Conservation (phyloP, 345 rosid genomes). For the Eucalyptus globulus region DNA sequence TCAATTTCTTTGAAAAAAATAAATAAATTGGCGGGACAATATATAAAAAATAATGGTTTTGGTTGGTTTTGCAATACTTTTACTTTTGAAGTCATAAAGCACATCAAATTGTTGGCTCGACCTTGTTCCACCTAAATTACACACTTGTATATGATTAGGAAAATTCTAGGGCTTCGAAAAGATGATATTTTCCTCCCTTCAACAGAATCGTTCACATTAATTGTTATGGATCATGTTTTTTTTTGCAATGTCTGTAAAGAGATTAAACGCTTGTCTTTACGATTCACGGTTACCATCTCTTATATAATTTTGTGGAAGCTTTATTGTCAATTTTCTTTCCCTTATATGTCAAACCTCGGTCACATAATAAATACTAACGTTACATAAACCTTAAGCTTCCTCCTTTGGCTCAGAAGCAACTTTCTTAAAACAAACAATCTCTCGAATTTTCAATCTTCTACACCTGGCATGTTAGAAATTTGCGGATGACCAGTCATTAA, state of each 20-base stretch:
- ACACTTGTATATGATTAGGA: neutral
- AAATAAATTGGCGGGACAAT: neutral
- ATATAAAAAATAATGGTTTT: neutral
- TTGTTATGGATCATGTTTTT: neutral
- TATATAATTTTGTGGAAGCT: neutral
- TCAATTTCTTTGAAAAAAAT: neutral
- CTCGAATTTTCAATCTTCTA: neutral
- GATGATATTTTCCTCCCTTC: neutral
- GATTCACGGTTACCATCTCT: neutral
- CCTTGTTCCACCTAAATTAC: neutral
- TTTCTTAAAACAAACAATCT: neutral
- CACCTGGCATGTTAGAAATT: neutral
- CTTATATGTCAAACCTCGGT: neutral
- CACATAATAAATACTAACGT: neutral
- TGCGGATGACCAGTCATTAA: no score
- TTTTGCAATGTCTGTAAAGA: neutral
- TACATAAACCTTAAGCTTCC: neutral
- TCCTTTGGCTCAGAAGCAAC: neutral
- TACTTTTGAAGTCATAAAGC: neutral
- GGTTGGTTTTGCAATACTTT: neutral
- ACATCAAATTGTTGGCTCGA: neutral
- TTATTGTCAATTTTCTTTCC: neutral
- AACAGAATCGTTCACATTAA: no score
- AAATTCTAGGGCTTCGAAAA: neutral
- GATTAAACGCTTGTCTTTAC: neutral